Conservation (phyloP, 345 rosid species). For the Balakata baccata region DNA sequence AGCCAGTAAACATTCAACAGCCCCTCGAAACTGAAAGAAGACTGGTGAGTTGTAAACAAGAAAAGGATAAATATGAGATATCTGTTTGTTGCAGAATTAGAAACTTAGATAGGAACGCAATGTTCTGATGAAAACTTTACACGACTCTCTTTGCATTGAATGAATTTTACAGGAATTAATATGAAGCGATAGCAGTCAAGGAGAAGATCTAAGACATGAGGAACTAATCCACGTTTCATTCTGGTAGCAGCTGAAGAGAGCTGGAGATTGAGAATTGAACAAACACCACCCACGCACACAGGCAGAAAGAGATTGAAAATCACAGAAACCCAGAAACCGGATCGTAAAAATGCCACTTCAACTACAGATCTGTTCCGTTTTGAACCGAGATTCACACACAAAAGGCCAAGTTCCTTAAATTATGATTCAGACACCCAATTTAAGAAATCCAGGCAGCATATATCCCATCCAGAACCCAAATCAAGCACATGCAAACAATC, state of each 20-base stretch:
- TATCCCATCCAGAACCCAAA: constrained; percentile 1
- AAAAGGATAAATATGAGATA: too few species aligned
- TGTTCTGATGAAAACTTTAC: background rate
- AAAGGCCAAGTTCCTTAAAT: background rate
- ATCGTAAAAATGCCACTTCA: background rate
- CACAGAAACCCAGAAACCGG: background rate
- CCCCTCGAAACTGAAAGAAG: too few species aligned
- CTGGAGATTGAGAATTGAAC: background rate
- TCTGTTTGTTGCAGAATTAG: background rate
- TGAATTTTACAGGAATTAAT: too few species aligned
- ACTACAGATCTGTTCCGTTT: constrained; percentile 4
- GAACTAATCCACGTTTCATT: background rate
- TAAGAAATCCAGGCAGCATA: background rate
- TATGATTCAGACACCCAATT: background rate
- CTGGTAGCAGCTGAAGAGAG: background rate
- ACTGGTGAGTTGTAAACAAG: too few species aligned
- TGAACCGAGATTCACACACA: constrained; percentile 6
- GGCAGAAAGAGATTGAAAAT: background rate
- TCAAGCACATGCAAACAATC: constrained; percentile 9
- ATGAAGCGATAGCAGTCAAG: too few species aligned
- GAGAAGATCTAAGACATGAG: constrained; percentile 3
- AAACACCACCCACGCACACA: background rate
- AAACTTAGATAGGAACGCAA: background rate
- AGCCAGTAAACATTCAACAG: background rate
- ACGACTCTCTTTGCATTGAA: too few species aligned